Evolutionary conservation across 176 grass and related monocot genomes (phyloP).

Genomic region (Cenchrus americanus): DNA sequence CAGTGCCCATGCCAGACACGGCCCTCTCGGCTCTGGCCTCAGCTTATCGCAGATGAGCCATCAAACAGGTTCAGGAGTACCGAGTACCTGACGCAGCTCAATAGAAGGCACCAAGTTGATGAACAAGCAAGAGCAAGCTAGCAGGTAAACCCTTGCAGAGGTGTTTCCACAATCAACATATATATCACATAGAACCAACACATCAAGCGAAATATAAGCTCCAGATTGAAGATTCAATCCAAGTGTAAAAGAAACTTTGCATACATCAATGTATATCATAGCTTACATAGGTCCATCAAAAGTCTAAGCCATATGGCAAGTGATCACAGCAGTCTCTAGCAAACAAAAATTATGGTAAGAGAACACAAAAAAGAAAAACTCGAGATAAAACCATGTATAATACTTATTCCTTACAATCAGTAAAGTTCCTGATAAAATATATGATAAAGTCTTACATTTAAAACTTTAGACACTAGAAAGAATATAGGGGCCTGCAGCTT

Average conservation of each 20-base stretch:
- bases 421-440: conserved; percentile 53
- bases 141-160: neutral
- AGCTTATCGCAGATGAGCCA: no score
- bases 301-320: conserved; percentile 52
- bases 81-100: no score
- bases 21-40: no score
- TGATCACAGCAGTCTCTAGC: conserved; percentile 45
- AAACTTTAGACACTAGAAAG: conserved; percentile 37
- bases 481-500: conserved; percentile 54
- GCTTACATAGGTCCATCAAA: conserved; percentile 15
- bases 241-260: neutral
- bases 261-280: conserved; percentile 20
- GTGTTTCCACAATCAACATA: neutral
- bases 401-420: conserved; percentile 74
- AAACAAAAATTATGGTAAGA: conserved; percentile 42
- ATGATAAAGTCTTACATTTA: conserved; percentile 33
- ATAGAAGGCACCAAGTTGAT: neutral
- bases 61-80: no score
- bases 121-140: neutral
- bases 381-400: conserved; percentile 63
- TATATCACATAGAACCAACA: neutral
- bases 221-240: neutral
- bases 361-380: conserved; percentile 20
- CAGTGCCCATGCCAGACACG: no score
- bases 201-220: neutral